Evolutionary conservation across 2,329 filamentous ascomycete species (phyloP).

Genomic region (Bipolaris zeicola): DNA sequence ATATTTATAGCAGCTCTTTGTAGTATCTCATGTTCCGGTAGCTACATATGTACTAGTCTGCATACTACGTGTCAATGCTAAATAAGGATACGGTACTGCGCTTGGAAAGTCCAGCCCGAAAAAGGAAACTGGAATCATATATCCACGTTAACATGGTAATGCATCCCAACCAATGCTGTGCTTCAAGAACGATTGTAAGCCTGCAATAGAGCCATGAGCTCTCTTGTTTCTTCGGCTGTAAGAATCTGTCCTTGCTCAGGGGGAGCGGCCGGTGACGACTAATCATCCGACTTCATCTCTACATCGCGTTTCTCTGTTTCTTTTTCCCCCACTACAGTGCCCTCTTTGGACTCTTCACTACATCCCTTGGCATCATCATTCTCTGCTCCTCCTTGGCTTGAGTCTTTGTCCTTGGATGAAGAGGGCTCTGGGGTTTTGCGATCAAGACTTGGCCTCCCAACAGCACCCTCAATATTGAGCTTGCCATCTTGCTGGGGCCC

Average conservation of each 20-base stretch:
- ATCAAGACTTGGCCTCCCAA: slow-evolving; percentile 43
- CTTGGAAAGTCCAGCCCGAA: no score
- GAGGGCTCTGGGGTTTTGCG: slow-evolving; percentile 35
- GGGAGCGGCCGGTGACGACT: slow-evolving; percentile 2
- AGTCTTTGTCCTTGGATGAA: slow-evolving; percentile 27
- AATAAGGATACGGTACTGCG: no score
- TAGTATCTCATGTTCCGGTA: no score
- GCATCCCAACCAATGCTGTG: neutral
- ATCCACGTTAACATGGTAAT: neutral
- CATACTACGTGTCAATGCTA: no score
- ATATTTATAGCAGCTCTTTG: no score
- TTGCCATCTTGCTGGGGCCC: slow-evolving; percentile 73
- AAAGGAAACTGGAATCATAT: neutral
- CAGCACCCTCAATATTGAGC: slow-evolving; percentile 45
- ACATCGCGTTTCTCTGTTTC: slow-evolving; percentile 8
- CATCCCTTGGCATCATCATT: neutral
- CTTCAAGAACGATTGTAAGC: neutral
- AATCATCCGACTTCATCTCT: slow-evolving; percentile 20
- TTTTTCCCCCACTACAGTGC: neutral
- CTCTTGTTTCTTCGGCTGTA: neutral
- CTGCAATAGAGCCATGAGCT: neutral
- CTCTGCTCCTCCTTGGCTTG: slow-evolving; percentile 20
- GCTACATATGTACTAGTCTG: no score
- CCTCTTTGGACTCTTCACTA: neutral
- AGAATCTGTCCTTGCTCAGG: neutral